Evolutionary conservation across 371 early-diverging fungal genomes (phyloP).

Genomic region (Mortierella sp.): DNA sequence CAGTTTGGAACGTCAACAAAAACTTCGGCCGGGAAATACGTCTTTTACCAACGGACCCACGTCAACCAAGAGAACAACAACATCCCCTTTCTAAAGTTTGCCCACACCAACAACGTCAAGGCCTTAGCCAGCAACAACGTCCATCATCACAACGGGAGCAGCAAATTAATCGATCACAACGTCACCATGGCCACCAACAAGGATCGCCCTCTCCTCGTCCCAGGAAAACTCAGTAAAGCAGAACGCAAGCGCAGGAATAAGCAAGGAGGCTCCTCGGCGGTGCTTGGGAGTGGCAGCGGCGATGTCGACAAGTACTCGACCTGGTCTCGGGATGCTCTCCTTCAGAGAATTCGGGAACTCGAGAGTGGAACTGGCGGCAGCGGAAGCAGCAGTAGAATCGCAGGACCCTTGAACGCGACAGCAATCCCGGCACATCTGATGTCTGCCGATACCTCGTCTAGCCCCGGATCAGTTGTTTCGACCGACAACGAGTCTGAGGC

Average conservation of each 20-base stretch:
- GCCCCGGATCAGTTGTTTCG: conserved; percentile 9
- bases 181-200: conserved; percentile 47
- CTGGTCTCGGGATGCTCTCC: conserved; percentile 45
- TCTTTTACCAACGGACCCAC: conserved; percentile 11
- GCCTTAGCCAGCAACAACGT: conserved; percentile 11
- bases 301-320: conserved; percentile 41
- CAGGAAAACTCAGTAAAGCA: conserved; percentile 34
- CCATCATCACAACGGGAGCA: not conserved
- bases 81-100: conserved; percentile 36
- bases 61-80: conserved; percentile 18
- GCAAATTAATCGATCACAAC: not conserved
- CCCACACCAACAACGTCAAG: conserved; percentile 24
- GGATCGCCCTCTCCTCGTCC: conserved; percentile 22
- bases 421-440: conserved; percentile 27
- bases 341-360: conserved; percentile 44
- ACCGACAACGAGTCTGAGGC: conserved; percentile 10
- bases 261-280: conserved; percentile 21
- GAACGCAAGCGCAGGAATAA: conserved; percentile 39
- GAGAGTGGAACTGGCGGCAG: conserved; percentile 11
- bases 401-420: conserved; percentile 5
- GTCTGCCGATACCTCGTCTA: conserved; percentile 22
- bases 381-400: too few relatives aligned
- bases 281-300: conserved; percentile 19
- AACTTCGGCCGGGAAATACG: conserved; percentile 25
- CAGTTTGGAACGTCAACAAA: conserved; percentile 20